Base-by-base conservation (phyloP, 208 protist genomes). In the Endotrypanum monterogeii region DNA sequence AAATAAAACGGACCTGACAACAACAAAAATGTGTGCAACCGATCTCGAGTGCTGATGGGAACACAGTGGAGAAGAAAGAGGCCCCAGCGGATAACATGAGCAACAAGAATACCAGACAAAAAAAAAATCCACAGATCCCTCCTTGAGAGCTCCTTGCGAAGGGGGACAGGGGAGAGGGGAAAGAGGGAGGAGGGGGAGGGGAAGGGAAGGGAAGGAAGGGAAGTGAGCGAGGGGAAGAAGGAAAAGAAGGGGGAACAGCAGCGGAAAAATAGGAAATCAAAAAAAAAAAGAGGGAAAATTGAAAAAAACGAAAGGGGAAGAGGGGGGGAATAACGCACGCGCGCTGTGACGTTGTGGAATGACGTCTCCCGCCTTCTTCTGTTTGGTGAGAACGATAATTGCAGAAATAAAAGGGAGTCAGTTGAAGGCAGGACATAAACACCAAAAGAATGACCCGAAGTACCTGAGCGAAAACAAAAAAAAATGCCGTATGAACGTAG, bases 181-280 rank as follows among this genome's bases (percentile, higher is more conserved):
- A 39, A 67, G 7, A 46, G 39, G n/a, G 35, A 48, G 37, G 39
- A 7, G 23, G 25, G 58, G 48, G 18, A 30, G 20, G 58, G 58
- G 68, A 25, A 23, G n/a, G n/a, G n/a, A n/a, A n/a, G n/a, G 9
- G 28, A 71, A 52, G 37, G 6, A 79, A 70, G 11, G 32, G 4
- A 55, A 48, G 5, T 41, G 28, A 78, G 41, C 23, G 30, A 51
- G 11, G 2, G 50, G 6, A 25, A 32, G 11, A 65, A n/a, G 46
- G 2, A 20, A 25, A 3, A 69, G 50, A 32, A 25, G 23, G 16
- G 6, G 14, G n/a, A 30, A 18, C 39, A 37, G 39, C 20, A 8
- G 25, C 9, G n/a, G 8, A 5, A 48, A 48, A 48, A 8, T 37
- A 12, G 8, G 14, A 18, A 18, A 4, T 35, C 30, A 63, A 16